These are phyloP conservation scores for Mortierella sp. DNA, from an alignment of 371 early-diverging fungal genomes.

Conservation along the genomic window DNA sequence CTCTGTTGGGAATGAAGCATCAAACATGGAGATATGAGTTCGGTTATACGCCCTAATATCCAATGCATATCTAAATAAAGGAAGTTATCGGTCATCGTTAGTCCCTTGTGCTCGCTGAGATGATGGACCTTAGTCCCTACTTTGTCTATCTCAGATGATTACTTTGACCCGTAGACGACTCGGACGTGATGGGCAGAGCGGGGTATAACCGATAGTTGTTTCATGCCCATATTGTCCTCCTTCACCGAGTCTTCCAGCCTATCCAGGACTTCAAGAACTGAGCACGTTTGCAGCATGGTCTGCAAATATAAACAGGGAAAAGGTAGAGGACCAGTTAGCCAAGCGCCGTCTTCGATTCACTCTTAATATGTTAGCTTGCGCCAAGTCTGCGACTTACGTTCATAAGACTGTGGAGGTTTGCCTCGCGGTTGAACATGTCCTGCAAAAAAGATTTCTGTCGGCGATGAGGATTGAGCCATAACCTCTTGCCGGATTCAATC, in stretches of 20 bases:
- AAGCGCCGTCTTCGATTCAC: too few species aligned
- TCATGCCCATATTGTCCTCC: slow-evolving; percentile 40
- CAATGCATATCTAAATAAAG: slow-evolving; percentile 29
- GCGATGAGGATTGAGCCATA: slow-evolving; percentile 34
- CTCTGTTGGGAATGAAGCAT: slow-evolving; percentile 41
- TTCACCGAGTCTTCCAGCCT: slow-evolving; percentile 39
- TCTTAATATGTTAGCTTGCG: too few species aligned
- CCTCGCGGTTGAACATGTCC: slow-evolving; percentile 50
- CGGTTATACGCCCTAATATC: slow-evolving; percentile 39
- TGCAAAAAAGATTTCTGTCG: slow-evolving; percentile 47
- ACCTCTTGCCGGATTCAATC: not conserved
- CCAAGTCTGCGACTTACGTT: slow-evolving; percentile 28
- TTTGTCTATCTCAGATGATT: slow-evolving; percentile 7
- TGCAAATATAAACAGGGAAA: slow-evolving; percentile 1
- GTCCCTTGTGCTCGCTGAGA: too few species aligned
- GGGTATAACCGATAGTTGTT: slow-evolving; percentile 63
- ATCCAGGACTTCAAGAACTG: slow-evolving; percentile 42
- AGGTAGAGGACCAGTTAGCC: not conserved
- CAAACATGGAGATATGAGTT: slow-evolving; percentile 46
- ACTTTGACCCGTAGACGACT: slow-evolving; percentile 66
- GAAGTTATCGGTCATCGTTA: too few species aligned
- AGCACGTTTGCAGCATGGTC: slow-evolving; percentile 39
- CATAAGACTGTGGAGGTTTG: slow-evolving; percentile 40
- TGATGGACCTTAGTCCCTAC: too few species aligned
- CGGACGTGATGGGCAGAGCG: slow-evolving; percentile 65